Evolutionary conservation across 148 eudicot genomes (phyloP), one percentile per base, ranked within the genome.

Genomic region (Salicornia ramosissima): DNA sequence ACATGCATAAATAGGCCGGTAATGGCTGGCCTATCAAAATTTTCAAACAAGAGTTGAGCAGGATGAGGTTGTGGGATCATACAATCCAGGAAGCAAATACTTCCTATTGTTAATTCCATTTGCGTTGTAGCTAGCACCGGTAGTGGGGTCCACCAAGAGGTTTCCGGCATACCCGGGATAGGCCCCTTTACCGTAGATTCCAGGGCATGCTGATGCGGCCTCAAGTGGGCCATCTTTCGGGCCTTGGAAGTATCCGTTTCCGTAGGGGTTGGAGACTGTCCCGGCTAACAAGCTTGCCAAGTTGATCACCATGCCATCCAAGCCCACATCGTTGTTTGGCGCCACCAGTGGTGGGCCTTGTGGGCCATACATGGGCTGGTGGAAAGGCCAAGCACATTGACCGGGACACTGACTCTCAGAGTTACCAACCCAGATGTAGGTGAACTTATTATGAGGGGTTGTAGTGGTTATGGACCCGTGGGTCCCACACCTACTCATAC

Each of bases 311-410:
- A 88, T 77, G 7, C 92, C 89, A 59, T 85, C 92, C 9, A 83
- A 29, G 26, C 92, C 92, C 59, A 88, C 86, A 54, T 88, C 86
- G 40, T 53, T 47, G 77, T 88, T 85, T 25, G 92, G 92, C 2
- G 87, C 80, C 0, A 85, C 73, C 45, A 85, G 66, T 5, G 92
- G 84, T n/a, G 87, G 83, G 61, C 55, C 64, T 63, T 85, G 87
- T 50, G 92, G 92, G 7, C 92, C 92, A 69, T 79, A 80, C 7
- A 85, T 78, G 49, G 89, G 92, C 68, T 85, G 79, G 67, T 82
- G 84, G 71, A 84, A 86, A 1, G 90, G 90, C 90, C 87, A 86
- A 1, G 90, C 87, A 46, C 91, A 85, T 54, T 83, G 80, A 26
- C 92, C 87, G 10, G 92, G 87, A 28, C 92, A 88, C 43, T 88